Percentiles rank a stretch among this genome's conserved stretches.
These are phyloP conservation scores for Ichthyophthirius multifiliis DNA, from an alignment of 169 alveolate species.

Conservation along the genomic window DNA sequence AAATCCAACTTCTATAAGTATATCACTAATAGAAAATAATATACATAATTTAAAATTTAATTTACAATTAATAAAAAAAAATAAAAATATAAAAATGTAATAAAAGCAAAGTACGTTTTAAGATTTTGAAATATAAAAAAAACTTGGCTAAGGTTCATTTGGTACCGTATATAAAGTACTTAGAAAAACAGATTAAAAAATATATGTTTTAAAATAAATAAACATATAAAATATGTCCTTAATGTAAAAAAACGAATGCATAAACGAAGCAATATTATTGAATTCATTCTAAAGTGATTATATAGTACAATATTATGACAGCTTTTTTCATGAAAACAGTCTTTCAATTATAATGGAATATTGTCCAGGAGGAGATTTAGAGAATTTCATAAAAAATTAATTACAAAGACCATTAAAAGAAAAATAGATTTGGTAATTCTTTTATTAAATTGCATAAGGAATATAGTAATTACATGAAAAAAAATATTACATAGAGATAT, in stretches of 20 bases:
- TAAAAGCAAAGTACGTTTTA: no score
- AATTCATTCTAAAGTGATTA: constrained; percentile 51
- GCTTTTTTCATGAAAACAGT: constrained; percentile 59
- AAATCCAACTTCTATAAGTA: no score
- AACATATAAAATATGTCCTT: background rate
- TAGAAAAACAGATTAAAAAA: constrained; percentile 38
- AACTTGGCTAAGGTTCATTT: constrained; percentile 52
- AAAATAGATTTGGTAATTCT: constrained; percentile 71
- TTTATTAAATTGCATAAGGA: constrained; percentile 65
- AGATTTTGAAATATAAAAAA: constrained; percentile 45
- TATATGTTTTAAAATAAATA: constrained; percentile 52
- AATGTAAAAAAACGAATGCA: background rate
- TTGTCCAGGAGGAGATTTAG: constrained; percentile 33
- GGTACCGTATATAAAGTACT: constrained; percentile 52
- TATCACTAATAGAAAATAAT: no score
- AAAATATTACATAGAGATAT: constrained; percentile 82
- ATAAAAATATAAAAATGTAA: no score
- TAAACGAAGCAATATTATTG: constrained; percentile 60
- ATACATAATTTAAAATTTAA: no score
- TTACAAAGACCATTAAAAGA: constrained; percentile 43
- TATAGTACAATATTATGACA: constrained; percentile 56
- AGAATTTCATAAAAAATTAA: constrained; percentile 29
- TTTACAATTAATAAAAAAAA: no score
- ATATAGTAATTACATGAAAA: constrained; percentile 58
- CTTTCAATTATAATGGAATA: constrained; percentile 37